These are phyloP conservation scores for Suhomyces panamericanus DNA, from an alignment of 1,139 yeast genomes.

Conservation along the genomic window DNA sequence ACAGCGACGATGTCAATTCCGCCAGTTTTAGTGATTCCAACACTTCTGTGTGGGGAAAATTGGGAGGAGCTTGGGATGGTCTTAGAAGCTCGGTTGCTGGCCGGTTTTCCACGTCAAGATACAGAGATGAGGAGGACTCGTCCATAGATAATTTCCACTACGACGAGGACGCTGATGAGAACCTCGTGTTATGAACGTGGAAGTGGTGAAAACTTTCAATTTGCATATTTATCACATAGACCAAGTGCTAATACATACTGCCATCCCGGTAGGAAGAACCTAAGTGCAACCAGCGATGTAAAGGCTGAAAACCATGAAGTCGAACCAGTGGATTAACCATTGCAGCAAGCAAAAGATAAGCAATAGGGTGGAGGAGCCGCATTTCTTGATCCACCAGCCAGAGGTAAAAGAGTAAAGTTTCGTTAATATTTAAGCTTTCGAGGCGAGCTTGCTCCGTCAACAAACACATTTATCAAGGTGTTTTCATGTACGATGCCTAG, in stretches of 20 bases:
- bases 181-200: constrained; percentile 19
- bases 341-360: too few relatives aligned
- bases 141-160: constrained; percentile 27
- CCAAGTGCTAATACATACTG: neutral
- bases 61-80: constrained; percentile 29
- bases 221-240: neutral
- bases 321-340: too few relatives aligned
- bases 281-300: neutral
- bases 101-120: constrained; percentile 13
- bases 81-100: constrained; percentile 21
- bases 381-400: too few relatives aligned
- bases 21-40: neutral
- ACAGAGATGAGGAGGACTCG: constrained; percentile 21
- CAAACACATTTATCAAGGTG: too few relatives aligned
- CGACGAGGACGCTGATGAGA: constrained; percentile 36
- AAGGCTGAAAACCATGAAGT: neutral
- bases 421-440: too few relatives aligned
- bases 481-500: too few relatives aligned
- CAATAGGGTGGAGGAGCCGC: too few relatives aligned
- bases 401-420: too few relatives aligned
- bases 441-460: too few relatives aligned
- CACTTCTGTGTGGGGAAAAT: constrained; percentile 23
- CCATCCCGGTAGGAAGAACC: neutral
- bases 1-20: constrained; percentile 3
- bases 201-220: neutral